Conservation (phyloP, 2,329 filamentous ascomycete species). For the Alternaria sp. region DNA sequence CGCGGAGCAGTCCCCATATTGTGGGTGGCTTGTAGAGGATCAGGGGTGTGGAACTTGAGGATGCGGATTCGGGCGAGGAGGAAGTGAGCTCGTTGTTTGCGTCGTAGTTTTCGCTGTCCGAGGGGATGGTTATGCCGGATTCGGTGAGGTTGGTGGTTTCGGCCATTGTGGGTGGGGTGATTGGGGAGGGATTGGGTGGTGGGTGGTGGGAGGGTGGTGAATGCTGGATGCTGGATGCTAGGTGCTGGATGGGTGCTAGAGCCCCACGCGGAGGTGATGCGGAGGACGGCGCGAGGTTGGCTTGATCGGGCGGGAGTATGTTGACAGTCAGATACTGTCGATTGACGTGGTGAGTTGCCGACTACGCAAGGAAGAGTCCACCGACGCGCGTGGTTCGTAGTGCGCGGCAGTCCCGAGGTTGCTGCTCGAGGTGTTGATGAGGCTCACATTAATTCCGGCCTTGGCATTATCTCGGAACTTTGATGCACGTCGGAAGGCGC, state of each 20-base stretch:
- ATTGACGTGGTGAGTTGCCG: neutral
- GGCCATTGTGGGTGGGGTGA: slow-evolving; percentile 16
- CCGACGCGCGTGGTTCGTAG: neutral
- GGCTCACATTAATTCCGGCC: slow-evolving; percentile 21
- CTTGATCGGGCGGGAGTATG: neutral
- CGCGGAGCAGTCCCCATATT: slow-evolving; percentile 81
- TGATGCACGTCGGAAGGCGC: neutral
- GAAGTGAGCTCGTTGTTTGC: slow-evolving; percentile 68
- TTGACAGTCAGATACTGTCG: neutral
- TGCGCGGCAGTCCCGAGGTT: slow-evolving; percentile 15
- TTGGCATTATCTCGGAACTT: slow-evolving; percentile 22
- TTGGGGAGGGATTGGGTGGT: neutral
- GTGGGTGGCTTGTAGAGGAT: slow-evolving; percentile 91
- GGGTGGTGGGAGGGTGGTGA: neutral
- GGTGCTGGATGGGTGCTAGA: slow-evolving; percentile 2
- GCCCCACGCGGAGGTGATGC: slow-evolving; percentile 19
- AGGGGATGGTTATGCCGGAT: slow-evolving; percentile 78
- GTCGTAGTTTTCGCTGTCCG: slow-evolving; percentile 84
- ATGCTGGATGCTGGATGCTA: neutral
- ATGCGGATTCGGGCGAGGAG: slow-evolving; percentile 68
- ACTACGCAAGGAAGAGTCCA: neutral
- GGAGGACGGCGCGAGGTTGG: slow-evolving; percentile 2
- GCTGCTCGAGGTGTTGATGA: slow-evolving; percentile 20
- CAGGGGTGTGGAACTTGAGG: slow-evolving; percentile 68
- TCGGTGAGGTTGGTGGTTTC: slow-evolving; percentile 63